Evolutionary conservation across 2,329 filamentous ascomycete species (phyloP).

Genomic region (Immersiporthe knoxdaviesiana): DNA sequence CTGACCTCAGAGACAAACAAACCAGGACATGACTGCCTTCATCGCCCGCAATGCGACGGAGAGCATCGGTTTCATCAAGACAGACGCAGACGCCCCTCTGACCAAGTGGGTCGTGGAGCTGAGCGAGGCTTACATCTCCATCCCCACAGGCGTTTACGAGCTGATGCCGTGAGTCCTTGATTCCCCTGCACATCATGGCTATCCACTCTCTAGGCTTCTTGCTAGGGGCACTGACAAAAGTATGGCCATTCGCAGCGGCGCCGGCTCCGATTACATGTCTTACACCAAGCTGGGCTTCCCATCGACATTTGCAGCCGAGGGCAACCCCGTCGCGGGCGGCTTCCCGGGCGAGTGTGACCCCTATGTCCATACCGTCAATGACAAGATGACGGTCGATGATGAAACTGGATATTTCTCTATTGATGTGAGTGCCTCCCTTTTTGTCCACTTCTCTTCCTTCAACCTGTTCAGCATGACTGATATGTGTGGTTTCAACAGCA

Average conservation of each 20-base stretch:
- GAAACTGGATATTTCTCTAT: slow-evolving; percentile 44
- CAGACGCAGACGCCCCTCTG: slow-evolving; percentile 41
- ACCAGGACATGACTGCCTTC: slow-evolving; percentile 47
- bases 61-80: slow-evolving; percentile 45
- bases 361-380: slow-evolving; percentile 42
- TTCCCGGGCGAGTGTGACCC: slow-evolving; percentile 43
- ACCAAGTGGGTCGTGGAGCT: slow-evolving; percentile 42
- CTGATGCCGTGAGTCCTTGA: slow-evolving; percentile 33
- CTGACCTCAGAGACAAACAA: background rate
- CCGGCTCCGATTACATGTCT: slow-evolving; percentile 48
- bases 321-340: slow-evolving; percentile 39
- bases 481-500: slow-evolving; percentile 37
- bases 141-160: slow-evolving; percentile 41
- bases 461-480: background rate
- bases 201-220: background rate
- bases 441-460: background rate
- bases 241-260: slow-evolving; percentile 35
- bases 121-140: slow-evolving; percentile 43
- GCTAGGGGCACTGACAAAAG: background rate
- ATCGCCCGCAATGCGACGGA: slow-evolving; percentile 43
- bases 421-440: slow-evolving; percentile 36
- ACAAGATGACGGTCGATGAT: slow-evolving; percentile 44
- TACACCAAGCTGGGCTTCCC: slow-evolving; percentile 45
- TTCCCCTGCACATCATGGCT: slow-evolving; percentile 30
- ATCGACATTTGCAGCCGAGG: slow-evolving; percentile 44